A percentile compares a stretch with the other conserved stretches of the same genome.
phyloP scores from a whole-genome alignment of 495 filamentous ascomycete species.

The Podospora pseudopauciseta region DNA sequence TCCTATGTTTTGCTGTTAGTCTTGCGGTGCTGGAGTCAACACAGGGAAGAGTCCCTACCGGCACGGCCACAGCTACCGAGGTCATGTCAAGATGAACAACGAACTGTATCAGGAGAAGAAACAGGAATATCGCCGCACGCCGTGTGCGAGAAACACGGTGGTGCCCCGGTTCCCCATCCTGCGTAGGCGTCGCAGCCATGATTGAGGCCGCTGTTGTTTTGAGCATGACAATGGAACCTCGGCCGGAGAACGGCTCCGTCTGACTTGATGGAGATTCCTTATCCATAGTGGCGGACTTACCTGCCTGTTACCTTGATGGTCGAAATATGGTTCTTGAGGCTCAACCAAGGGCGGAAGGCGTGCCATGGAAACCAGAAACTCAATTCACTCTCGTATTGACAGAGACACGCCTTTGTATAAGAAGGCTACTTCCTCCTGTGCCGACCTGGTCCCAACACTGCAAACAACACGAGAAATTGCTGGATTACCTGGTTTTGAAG shows the following conservation, averaged over 20 bases:
- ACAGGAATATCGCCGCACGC: slow-evolving; percentile 19
- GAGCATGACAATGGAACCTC: neutral
- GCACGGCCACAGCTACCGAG: slow-evolving; percentile 56
- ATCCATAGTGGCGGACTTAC: neutral
- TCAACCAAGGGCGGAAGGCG: neutral
- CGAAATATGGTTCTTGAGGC: neutral
- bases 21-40: slow-evolving; percentile 47
- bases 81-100: slow-evolving; percentile 56
- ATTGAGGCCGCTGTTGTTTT: neutral
- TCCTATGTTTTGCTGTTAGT: slow-evolving; percentile 43
- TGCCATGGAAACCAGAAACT: neutral
- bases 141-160: neutral
- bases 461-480: neutral
- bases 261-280: neutral
- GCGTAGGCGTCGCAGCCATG: neutral
- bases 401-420: neutral
- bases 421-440: neutral
- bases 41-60: slow-evolving; percentile 68
- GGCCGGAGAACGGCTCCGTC: neutral
- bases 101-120: slow-evolving; percentile 29
- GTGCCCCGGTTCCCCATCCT: neutral
- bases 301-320: neutral
- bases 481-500: neutral
- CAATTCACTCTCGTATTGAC: neutral
- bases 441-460: neutral